These are phyloP conservation scores for Bathelium albidoporum DNA, from an alignment of 495 filamentous ascomycete genomes.

Conservation along the genomic window DNA sequence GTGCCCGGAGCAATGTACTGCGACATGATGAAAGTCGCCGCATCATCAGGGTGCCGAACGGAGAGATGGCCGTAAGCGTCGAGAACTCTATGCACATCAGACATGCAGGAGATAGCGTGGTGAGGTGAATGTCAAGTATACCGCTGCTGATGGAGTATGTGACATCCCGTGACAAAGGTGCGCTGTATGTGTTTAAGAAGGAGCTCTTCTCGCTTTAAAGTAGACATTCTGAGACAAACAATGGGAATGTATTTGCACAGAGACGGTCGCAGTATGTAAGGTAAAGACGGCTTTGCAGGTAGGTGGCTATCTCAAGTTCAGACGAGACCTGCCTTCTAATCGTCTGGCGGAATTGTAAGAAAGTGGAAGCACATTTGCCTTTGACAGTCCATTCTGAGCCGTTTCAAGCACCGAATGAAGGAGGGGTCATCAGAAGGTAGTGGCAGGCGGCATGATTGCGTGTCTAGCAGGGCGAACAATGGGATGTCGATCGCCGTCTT, in stretches of 20 bases:
- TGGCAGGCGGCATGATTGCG: too few relatives aligned
- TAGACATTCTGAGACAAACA: not conserved
- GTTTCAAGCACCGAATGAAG: too few relatives aligned
- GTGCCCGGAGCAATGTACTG: slow-evolving; percentile 36
- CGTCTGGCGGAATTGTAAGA: too few relatives aligned
- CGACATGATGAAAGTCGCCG: slow-evolving; percentile 37
- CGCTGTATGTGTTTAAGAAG: slow-evolving; percentile 7
- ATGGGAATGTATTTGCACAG: not conserved
- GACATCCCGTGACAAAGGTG: slow-evolving; percentile 11
- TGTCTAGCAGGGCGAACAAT: too few relatives aligned
- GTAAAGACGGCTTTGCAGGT: not conserved
- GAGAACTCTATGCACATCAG: slow-evolving; percentile 30
- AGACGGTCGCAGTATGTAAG: not conserved
- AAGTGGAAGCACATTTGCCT: too few relatives aligned
- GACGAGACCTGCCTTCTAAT: too few relatives aligned
- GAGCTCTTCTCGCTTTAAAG: not conserved
- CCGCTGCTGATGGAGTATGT: slow-evolving; percentile 12
- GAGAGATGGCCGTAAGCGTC: slow-evolving; percentile 47
- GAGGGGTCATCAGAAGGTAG: too few relatives aligned
- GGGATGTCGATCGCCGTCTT: too few relatives aligned
- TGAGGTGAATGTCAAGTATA: not conserved
- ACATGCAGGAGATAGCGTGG: not conserved
- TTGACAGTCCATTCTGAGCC: too few relatives aligned
- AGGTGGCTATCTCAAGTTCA: too few relatives aligned
- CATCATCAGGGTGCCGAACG: slow-evolving; percentile 35